Evolutionary conservation across 1,139 yeast species (phyloP).

Genomic region (Pichia norvegensis): DNA sequence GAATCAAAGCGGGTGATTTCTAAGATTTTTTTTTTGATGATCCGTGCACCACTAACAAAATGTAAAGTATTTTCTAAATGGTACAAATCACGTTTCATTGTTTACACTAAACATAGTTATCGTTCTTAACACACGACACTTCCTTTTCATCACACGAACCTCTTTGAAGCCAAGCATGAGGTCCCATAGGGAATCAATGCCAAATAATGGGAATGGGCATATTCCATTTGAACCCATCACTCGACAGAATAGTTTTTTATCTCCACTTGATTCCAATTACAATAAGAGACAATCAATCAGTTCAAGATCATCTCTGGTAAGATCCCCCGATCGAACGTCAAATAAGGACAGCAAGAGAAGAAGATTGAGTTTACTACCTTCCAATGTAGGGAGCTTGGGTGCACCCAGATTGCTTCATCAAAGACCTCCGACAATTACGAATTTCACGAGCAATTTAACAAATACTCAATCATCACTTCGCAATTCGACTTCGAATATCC

Average conservation of each 20-base stretch:
- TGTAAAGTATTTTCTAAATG: neutral
- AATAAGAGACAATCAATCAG: slow-evolving; percentile 5
- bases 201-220: neutral
- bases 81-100: neutral
- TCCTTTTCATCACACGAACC: neutral
- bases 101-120: neutral
- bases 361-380: slow-evolving; percentile 25
- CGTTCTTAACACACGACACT: neutral
- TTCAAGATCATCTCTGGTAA: slow-evolving; percentile 4
- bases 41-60: neutral
- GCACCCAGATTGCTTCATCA: slow-evolving; percentile 25
- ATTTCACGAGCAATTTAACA: neutral
- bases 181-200: neutral
- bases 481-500: slow-evolving; percentile 3
- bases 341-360: slow-evolving; percentile 17
- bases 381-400: slow-evolving; percentile 23
- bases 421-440: slow-evolving; percentile 6
- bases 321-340: slow-evolving; percentile 9
- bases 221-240: neutral
- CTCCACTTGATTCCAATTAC: slow-evolving; percentile 6
- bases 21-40: too few species aligned
- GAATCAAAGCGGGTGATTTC: too few species aligned
- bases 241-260: slow-evolving; percentile 12
- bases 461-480: slow-evolving; percentile 4
- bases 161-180: neutral